Conservation (phyloP, 495 filamentous ascomycete species). For the Clavariopsis aquatica region DNA sequence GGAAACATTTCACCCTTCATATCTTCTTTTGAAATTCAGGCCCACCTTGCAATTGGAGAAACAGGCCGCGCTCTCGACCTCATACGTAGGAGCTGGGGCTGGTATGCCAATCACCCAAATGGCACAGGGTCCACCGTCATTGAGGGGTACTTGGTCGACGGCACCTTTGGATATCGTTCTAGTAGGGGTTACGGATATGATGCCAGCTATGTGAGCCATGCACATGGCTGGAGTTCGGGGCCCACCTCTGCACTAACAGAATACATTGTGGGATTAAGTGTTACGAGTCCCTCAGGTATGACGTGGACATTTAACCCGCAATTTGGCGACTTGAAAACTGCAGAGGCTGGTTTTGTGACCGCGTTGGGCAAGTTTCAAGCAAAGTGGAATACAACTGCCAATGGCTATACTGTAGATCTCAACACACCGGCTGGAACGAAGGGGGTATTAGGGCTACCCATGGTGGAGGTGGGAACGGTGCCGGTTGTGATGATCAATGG, state of each 20-base stretch:
- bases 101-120: slow-evolving; percentile 46
- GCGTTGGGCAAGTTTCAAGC: slow-evolving; percentile 34
- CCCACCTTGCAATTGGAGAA: slow-evolving; percentile 38
- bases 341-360: slow-evolving; percentile 43
- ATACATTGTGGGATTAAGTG: slow-evolving; percentile 38
- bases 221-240: slow-evolving; percentile 45
- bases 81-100: slow-evolving; percentile 43
- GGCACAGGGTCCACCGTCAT: slow-evolving; percentile 43
- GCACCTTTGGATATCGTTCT: slow-evolving; percentile 40
- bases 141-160: slow-evolving; percentile 43
- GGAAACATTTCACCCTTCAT: slow-evolving; percentile 45
- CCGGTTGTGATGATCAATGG: slow-evolving; percentile 41
- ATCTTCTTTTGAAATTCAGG: slow-evolving; percentile 43
- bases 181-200: slow-evolving; percentile 46
- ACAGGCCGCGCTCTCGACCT: slow-evolving; percentile 42
- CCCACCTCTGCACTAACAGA: slow-evolving; percentile 42
- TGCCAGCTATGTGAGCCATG: slow-evolving; percentile 39
- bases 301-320: slow-evolving; percentile 40
- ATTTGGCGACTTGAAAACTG: slow-evolving; percentile 39
- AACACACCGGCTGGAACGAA: slow-evolving; percentile 41
- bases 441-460: slow-evolving; percentile 38
- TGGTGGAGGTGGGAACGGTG: slow-evolving; percentile 23
- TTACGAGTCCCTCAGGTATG: slow-evolving; percentile 27
- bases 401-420: slow-evolving; percentile 34
- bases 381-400: slow-evolving; percentile 31